Base-by-base conservation (phyloP, 768 basidiomycete genomes). In the Trametes cubensis region DNA sequence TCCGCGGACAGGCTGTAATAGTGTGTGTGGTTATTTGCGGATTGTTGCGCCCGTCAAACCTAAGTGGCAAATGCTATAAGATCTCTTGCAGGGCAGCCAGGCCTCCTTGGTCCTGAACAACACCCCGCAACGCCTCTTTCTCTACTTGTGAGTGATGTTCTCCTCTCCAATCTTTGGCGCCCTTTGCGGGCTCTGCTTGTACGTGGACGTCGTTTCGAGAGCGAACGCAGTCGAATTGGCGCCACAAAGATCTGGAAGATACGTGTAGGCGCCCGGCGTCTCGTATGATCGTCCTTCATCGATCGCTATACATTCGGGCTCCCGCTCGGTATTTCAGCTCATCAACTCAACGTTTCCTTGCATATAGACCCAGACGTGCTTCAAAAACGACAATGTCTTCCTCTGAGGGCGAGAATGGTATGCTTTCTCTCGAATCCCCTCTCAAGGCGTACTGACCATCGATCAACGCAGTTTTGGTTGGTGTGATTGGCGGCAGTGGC, bases 401-500 rank as follows among this genome's bases (percentile, higher is more conserved):
- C 20, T 20, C 49, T n/a, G 41, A 49, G 48, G 25, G 48, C 48
- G 26, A 51, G 15, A 44, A 34, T 21, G 58, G 23, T 23, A 26
- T 49, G 48, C 26, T 49, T 26, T 13, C 48, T 10, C 25, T 17
- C 30, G 13, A 26, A 15, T 28, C 48, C 13, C 25, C 34, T 17
- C 17, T 3, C 21, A 13, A 18, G 55, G 14, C n/a, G 20, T 47
- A 23, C 44, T 47, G 44, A 47, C 21, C 6, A 38, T 38, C 5
- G 4, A 6, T 7, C 34, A 21, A 17, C 41, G 23, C 20, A 92
- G 90, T 92, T 18, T 78, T 94, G 48, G 83, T 95, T 50, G 94
- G 94, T 40, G 89, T 95, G 53, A 95, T 96, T 61, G 94, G 94
- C 20, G 94, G 94, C 28, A 93, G 89, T 66, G 95, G 95, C 6